Base-by-base conservation (phyloP, 2,329 filamentous ascomycete species). In the Cladosporium sphaerospermum region DNA sequence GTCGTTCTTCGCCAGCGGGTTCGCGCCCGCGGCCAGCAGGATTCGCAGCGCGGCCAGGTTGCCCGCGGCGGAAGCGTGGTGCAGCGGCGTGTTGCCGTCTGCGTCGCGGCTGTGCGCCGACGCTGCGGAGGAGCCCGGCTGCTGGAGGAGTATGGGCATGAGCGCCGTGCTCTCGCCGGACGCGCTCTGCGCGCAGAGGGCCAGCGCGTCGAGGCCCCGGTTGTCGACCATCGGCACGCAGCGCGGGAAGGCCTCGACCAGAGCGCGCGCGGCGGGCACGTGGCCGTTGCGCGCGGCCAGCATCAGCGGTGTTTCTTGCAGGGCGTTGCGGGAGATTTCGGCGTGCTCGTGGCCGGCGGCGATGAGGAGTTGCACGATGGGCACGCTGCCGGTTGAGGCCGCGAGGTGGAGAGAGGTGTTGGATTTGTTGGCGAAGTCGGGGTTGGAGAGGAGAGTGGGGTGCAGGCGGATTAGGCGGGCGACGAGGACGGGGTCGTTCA, bases 381-480 rank as follows among this genome's bases (percentile, higher is more conserved):
- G 73, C 7, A 82, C 75, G 65, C 85, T 80, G 49, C 89, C 89
- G 53, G 89, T 76, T 7, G 81, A 81, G 9, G 87, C 86, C 41
- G 89, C 88, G 2, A 95, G 78, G 69, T 95, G 89, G 37, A 96
- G 78, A 58, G 83, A 89, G 2, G 89, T 92, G 73, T 95, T 93
- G 68, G 86, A 87, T 60, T 88, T 83, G 57, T 83, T 78, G 3
- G 82, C 80, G 61, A 81, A 80, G 69, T 95, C 88, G 2, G 89
- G 88, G 65, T 95, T 95, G 64, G 85, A 84, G 28, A 95, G 76
- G 57, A 86, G 80, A 14, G 73, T 67, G 0, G 86, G 86, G 64
- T 92, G 83, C 55, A 84, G 84, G 59, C 78, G 80, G 59, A 95
- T 77, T 66, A 95, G 90, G 67, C 89, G 86, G 61, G 79, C 74